phyloP scores from a whole-genome alignment of 306 rosid genomes.

The Rubus idaeus region DNA sequence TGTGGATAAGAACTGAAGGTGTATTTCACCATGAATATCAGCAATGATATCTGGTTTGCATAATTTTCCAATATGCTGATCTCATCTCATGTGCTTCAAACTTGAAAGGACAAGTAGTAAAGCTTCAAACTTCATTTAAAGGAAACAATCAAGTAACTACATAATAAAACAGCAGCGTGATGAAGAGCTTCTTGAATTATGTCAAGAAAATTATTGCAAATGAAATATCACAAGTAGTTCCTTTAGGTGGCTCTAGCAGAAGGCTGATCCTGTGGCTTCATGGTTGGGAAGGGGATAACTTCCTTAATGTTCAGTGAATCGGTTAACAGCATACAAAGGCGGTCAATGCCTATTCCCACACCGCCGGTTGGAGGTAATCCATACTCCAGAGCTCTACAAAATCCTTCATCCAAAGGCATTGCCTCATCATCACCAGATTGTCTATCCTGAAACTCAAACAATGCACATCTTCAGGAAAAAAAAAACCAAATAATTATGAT shows the following conservation, averaged over 20 bases:
- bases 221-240: not conserved
- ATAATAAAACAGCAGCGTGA: not conserved
- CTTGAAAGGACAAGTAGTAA: not conserved
- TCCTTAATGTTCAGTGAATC: slow-evolving; percentile 95
- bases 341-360: slow-evolving; percentile 92
- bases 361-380: slow-evolving; percentile 96
- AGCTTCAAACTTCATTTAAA: not conserved
- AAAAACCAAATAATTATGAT: not conserved
- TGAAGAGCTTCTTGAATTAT: not conserved
- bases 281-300: slow-evolving; percentile 90
- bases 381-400: slow-evolving; percentile 81
- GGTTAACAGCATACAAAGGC: slow-evolving; percentile 73
- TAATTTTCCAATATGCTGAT: not conserved
- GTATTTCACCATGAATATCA: not conserved
- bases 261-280: slow-evolving; percentile 75
- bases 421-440: slow-evolving; percentile 96
- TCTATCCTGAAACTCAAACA: slow-evolving; percentile 59
- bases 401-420: slow-evolving; percentile 83
- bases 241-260: slow-evolving; percentile 28
- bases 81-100: slow-evolving; percentile 1
- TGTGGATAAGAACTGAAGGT: not conserved
- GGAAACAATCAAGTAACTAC: not conserved
- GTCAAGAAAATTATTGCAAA: not conserved
- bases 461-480: not conserved
- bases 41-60: not conserved